These are phyloP conservation scores for Paecilomyces formosus DNA, from an alignment of 2,329 filamentous ascomycete species.

Conservation along the genomic window DNA sequence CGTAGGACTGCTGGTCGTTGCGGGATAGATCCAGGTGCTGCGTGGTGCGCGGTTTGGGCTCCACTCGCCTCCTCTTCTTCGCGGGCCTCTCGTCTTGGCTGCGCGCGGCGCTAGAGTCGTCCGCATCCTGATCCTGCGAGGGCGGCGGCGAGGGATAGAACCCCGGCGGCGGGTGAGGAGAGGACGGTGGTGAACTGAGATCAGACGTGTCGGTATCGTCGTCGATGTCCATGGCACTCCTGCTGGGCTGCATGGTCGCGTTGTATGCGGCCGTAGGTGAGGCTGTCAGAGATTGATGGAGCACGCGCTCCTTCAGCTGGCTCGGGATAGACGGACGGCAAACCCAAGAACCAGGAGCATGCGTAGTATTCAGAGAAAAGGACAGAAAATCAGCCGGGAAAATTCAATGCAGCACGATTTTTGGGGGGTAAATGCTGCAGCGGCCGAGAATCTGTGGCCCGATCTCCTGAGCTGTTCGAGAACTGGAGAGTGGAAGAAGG, in stretches of 20 bases:
- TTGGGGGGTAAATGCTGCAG: neutral
- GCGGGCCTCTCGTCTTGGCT: constrained; percentile 58
- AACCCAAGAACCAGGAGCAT: neutral
- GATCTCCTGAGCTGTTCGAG: neutral
- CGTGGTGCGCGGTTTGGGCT: constrained; percentile 66
- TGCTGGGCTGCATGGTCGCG: constrained; percentile 3
- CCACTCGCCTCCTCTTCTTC: constrained; percentile 65
- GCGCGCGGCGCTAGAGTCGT: constrained; percentile 29
- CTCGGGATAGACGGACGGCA: neutral
- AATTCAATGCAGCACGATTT: neutral
- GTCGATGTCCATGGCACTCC: constrained; percentile 13
- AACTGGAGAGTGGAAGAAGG: constrained; percentile 6
- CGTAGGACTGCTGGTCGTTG: constrained; percentile 20
- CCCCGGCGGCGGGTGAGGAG: constrained; percentile 28
- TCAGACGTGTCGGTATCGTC: constrained; percentile 31
- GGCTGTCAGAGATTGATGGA: constrained; percentile 1
- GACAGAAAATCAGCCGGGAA: neutral
- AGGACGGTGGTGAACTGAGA: constrained; percentile 35
- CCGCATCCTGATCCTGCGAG: constrained; percentile 33
- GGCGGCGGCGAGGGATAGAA: constrained; percentile 37
- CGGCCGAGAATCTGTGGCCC: neutral
- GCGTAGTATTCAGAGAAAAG: neutral
- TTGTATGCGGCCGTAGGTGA: neutral
- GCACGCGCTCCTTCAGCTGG: neutral
- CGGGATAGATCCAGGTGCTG: constrained; percentile 64